Base-by-base conservation (phyloP, 2,329 filamentous ascomycete species). In the Nannizziopsis barbatae region DNA sequence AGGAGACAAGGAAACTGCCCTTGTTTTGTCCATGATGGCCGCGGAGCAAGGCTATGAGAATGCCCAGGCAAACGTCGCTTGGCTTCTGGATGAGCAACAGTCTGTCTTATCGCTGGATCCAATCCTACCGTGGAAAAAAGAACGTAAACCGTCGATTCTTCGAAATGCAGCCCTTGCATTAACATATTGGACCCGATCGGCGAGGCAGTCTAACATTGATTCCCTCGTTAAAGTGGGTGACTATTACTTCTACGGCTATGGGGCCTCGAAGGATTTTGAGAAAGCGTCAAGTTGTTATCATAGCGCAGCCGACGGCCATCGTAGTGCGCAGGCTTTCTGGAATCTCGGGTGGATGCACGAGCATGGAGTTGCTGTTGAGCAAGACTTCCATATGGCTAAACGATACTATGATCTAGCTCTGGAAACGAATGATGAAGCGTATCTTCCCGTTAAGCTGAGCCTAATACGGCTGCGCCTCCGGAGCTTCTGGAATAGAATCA, bases 321-420 rank as follows among this genome's bases (percentile, higher is more conserved):
- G 88, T 61, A 94, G 87, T 57, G 92, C 90, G 2, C 93, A 98
- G 67, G 92, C 93, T 11, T 79, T 95, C 50, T 98, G 88, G 78
- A 96, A 98, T 59, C 73, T 98, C 11, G 93, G 92, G 4, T 98
- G 92, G 92, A 96, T 98, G 90, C 88, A 98, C 61, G 92, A 98
- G 67, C 95, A 96, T 60, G 92, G 92, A 6, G 75, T 96, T 43
- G 87, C 89, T 1, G 77, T 96, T 15, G 83, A 85, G 47, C 92
- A 98, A 63, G 92, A 98, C 62, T 98, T 93, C 64, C 92, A 98
- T 61, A 80, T 98, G 49, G 92, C 93, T 1, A 98, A 98, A 68
- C 76, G 92, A 47, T 95, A 89, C 67, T 98, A 98, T 62, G 92
- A 98, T 59, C 77, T 92, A 52, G 90, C 92, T 1, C 71, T 95